Evolutionary conservation across 768 basidiomycete species (phyloP).

Genomic region (Sutorius australiensis): DNA sequence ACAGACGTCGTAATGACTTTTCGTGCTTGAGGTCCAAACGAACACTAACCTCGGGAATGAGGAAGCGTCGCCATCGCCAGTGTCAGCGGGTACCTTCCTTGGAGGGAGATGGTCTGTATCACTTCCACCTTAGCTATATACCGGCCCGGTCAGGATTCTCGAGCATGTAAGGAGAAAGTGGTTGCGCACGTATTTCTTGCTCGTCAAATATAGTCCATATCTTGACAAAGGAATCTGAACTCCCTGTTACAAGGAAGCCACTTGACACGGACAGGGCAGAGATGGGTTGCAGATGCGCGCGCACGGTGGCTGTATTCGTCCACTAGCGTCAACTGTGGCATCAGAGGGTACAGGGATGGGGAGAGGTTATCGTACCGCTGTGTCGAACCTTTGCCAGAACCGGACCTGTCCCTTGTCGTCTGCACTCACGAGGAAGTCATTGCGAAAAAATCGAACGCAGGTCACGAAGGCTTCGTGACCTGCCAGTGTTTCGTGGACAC

Average conservation of each 20-base stretch:
- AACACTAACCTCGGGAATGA: conserved; percentile 51
- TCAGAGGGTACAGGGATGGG: conserved; percentile 5
- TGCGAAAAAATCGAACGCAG: conserved; percentile 62
- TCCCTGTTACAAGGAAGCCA: conserved; percentile 63
- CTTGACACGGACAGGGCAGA: conserved; percentile 58
- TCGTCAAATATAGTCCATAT: conserved; percentile 53
- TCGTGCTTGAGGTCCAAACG: conserved; percentile 8
- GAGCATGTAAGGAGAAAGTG: background rate
- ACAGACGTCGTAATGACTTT: background rate
- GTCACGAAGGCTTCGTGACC: conserved; percentile 76
- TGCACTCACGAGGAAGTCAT: conserved; percentile 57
- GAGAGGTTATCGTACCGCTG: conserved; percentile 13
- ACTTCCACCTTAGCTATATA: conserved; percentile 37
- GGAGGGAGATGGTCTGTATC: conserved; percentile 58
- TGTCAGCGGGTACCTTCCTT: conserved; percentile 72
- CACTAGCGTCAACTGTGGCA: conserved; percentile 45
- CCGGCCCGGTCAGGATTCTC: conserved; percentile 1
- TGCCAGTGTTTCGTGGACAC: conserved; percentile 66
- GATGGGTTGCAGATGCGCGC: conserved; percentile 69
- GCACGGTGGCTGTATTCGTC: conserved; percentile 38
- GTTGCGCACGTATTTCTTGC: conserved; percentile 29
- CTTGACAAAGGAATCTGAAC: conserved; percentile 78
- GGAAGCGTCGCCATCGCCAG: conserved; percentile 65
- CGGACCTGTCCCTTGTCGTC: conserved; percentile 71
- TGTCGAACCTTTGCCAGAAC: conserved; percentile 50